Percentiles rank a stretch among this genome's conserved stretches.
Conservation (phyloP, 148 eudicot genomes). For the Cornus florida region DNA sequence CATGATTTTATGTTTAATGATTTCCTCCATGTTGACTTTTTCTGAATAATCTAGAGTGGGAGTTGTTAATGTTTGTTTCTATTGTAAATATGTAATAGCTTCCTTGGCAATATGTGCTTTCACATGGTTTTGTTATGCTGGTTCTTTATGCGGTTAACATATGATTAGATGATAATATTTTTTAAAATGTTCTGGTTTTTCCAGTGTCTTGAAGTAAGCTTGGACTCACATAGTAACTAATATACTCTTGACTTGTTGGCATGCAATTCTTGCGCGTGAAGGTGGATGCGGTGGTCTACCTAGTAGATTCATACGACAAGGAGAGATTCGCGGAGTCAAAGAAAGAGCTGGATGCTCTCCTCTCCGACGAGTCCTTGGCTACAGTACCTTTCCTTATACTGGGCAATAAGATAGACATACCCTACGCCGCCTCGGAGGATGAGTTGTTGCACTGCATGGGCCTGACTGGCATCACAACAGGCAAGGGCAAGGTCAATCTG, state of each 20-base stretch:
- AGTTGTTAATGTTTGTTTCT: background rate
- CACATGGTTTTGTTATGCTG: too few species aligned
- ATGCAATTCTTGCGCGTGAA: slow-evolving; percentile 20
- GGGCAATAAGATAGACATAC: slow-evolving; percentile 86
- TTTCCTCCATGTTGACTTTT: background rate
- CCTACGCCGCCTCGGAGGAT: slow-evolving; percentile 85
- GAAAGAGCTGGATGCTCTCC: slow-evolving; percentile 80
- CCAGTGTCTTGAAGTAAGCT: background rate
- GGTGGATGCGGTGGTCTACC: slow-evolving; percentile 88
- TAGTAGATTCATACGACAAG: slow-evolving; percentile 81
- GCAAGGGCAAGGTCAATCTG: slow-evolving; percentile 79
- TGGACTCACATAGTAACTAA: background rate
- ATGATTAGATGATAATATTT: background rate
- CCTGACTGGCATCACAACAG: slow-evolving; percentile 63
- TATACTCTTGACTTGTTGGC: background rate
- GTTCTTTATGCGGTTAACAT: too few species aligned
- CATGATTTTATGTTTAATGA: background rate
- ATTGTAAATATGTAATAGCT: background rate
- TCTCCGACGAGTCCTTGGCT: slow-evolving; percentile 77
- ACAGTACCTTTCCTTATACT: slow-evolving; percentile 73
- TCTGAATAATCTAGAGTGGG: background rate
- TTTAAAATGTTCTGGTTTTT: background rate
- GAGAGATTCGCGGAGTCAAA: slow-evolving; percentile 87
- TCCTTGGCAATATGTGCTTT: background rate
- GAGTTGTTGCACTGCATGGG: slow-evolving; percentile 70